phyloP scores from a whole-genome alignment of 768 basidiomycete species.

The Rhizopogon roseolus region DNA sequence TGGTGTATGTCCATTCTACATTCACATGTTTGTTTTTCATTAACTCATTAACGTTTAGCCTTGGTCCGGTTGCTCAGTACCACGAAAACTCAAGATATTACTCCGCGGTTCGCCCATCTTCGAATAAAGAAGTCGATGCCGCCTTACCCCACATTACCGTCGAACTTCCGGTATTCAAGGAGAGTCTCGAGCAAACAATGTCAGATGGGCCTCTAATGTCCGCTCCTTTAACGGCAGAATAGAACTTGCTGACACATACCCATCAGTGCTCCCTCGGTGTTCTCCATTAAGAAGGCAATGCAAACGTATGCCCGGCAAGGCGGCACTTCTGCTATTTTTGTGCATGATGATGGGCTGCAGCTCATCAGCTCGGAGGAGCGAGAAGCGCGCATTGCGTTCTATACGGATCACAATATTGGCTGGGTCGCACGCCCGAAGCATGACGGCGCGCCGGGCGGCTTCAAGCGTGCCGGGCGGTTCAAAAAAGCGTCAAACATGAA shows the following conservation, averaged over 20 bases:
- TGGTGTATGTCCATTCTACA: conserved; percentile 40
- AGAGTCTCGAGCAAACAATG: conserved; percentile 78
- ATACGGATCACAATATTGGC: conserved; percentile 72
- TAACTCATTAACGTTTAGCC: conserved; percentile 27
- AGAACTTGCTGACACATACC: conserved; percentile 11
- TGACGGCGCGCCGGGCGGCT: conserved; percentile 54
- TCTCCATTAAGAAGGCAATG: conserved; percentile 80
- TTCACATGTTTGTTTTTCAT: not conserved
- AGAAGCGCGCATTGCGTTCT: conserved; percentile 65
- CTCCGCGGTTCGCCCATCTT: conserved; percentile 58
- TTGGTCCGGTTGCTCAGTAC: conserved; percentile 83
- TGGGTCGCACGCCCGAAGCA: conserved; percentile 83
- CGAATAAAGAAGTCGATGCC: conserved; percentile 58
- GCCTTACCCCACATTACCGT: conserved; percentile 72
- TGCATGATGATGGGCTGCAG: conserved; percentile 85
- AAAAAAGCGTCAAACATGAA: conserved; percentile 94
- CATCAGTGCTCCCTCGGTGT: conserved; percentile 64
- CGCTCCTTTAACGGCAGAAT: not conserved
- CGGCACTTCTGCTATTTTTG: conserved; percentile 71
- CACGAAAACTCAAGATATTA: conserved; percentile 83
- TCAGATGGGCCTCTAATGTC: conserved; percentile 30
- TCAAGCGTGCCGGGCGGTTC: conserved; percentile 81
- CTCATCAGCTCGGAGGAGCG: conserved; percentile 57
- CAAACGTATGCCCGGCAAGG: conserved; percentile 92
- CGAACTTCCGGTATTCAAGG: conserved; percentile 86